Evolutionary conservation across 78 protist genomes (phyloP).

Genomic region (Dictyostelium capitatum): DNA sequence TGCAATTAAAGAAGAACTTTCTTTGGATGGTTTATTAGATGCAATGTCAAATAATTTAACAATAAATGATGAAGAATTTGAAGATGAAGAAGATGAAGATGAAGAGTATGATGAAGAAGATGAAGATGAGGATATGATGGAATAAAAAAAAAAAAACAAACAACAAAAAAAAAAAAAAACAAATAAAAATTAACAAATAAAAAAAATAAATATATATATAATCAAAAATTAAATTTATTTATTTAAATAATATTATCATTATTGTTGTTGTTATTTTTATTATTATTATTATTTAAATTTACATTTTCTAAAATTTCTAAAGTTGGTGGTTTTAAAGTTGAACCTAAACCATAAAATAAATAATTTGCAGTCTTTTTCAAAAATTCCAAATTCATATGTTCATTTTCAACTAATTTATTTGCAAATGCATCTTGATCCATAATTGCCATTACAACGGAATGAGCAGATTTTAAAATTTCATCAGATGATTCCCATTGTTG

Average conservation of each 20-base stretch:
- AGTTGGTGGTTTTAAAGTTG: neutral
- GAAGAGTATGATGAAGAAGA: slow-evolving; percentile 42
- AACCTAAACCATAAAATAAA: neutral
- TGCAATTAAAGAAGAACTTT: slow-evolving; percentile 51
- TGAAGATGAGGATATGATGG: slow-evolving; percentile 52
- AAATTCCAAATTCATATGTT: slow-evolving; percentile 12
- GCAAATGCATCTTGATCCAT: slow-evolving; percentile 23
- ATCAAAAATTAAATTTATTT: neutral
- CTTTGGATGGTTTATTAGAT: slow-evolving; percentile 62
- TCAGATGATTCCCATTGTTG: slow-evolving; percentile 46
- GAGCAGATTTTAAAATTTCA: neutral
- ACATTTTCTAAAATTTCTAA: neutral
- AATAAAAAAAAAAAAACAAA: slow-evolving; percentile 6
- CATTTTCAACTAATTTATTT: neutral
- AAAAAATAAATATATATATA: neutral
- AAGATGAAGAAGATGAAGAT: slow-evolving; percentile 56
- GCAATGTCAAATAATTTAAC: slow-evolving; percentile 17
- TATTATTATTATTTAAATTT: neutral
- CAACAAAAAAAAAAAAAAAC: slow-evolving; percentile 19
- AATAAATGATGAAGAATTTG: slow-evolving; percentile 42
- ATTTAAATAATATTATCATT: neutral
- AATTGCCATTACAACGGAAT: neutral
- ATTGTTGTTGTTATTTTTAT: neutral
- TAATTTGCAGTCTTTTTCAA: slow-evolving; percentile 15
- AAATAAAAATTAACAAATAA: neutral